phyloP scores from a whole-genome alignment of 129 eudicot genomes.

The Artemisia annua region DNA sequence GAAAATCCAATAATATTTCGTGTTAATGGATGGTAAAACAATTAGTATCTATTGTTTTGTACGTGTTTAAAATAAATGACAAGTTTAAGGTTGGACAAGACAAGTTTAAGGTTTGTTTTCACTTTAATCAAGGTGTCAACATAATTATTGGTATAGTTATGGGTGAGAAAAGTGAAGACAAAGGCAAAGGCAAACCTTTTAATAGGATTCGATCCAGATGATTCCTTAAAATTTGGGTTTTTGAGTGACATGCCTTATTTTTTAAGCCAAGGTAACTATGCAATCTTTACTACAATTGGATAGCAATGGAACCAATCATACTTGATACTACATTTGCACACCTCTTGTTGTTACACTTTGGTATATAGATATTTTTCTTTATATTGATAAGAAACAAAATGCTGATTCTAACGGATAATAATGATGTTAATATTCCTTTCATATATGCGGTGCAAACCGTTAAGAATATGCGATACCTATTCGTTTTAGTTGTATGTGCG shows the following conservation, averaged over 20 bases:
- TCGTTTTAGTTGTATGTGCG: too few relatives aligned
- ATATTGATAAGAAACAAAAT: not conserved
- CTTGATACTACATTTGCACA: not conserved
- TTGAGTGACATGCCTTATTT: constrained; percentile 32
- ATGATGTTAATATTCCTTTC: too few relatives aligned
- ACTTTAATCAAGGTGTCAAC: constrained; percentile 30
- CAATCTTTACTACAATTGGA: constrained; percentile 10
- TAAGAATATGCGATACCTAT: too few relatives aligned
- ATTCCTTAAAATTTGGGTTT: constrained; percentile 18
- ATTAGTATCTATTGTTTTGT: not conserved
- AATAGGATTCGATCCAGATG: not conserved
- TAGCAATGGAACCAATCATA: constrained; percentile 1
- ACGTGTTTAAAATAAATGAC: not conserved
- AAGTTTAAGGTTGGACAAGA: constrained; percentile 16
- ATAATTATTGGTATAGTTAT: constrained; percentile 43
- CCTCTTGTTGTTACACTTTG: not conserved
- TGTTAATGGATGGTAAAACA: not conserved
- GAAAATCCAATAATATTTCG: not conserved
- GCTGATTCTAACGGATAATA: too few relatives aligned
- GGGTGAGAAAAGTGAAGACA: constrained; percentile 51
- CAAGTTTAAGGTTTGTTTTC: constrained; percentile 30
- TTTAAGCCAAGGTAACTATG: constrained; percentile 46
- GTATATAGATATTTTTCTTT: not conserved
- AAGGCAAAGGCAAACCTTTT: constrained; percentile 34
- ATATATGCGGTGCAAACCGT: too few relatives aligned